Percentiles rank a stretch among this genome's conserved stretches.
Conservation (phyloP, 148 eudicot species). For the Fagopyrum homotropicum region DNA sequence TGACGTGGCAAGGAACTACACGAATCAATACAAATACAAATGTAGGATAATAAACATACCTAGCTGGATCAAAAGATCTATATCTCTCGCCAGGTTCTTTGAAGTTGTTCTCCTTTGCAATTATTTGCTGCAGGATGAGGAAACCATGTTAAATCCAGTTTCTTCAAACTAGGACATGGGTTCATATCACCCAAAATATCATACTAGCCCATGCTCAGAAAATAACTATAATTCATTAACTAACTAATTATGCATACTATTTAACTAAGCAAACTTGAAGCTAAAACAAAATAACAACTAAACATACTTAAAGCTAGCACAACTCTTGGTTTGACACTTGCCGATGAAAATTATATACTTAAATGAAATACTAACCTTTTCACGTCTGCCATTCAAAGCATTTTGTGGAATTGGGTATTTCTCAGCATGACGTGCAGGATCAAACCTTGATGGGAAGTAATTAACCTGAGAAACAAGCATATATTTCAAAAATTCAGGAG, state of each 20-base stretch:
- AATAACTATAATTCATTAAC: too few relatives aligned
- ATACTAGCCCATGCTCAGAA: background rate
- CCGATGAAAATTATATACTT: background rate
- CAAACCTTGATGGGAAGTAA: constrained; percentile 94
- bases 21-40: background rate
- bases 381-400: constrained; percentile 59
- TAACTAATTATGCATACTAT: too few relatives aligned
- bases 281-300: background rate
- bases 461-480: constrained; percentile 44
- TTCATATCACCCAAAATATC: background rate
- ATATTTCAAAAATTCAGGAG: constrained; percentile 14
- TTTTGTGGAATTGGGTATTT: constrained; percentile 59
- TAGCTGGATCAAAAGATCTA: constrained; percentile 68
- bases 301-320: background rate
- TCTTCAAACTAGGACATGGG: background rate
- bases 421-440: constrained; percentile 93
- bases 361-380: constrained; percentile 42
- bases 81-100: constrained; percentile 91
- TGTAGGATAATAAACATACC: constrained; percentile 27
- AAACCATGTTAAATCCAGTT: background rate
- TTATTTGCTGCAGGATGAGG: constrained; percentile 39
- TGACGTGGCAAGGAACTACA: background rate
- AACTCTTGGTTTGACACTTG: background rate
- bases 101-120: constrained; percentile 80
- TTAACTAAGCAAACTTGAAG: too few relatives aligned